These are phyloP conservation scores for Hypomyces perniciosus DNA, from an alignment of 2,329 filamentous ascomycete species.

Conservation along the genomic window DNA sequence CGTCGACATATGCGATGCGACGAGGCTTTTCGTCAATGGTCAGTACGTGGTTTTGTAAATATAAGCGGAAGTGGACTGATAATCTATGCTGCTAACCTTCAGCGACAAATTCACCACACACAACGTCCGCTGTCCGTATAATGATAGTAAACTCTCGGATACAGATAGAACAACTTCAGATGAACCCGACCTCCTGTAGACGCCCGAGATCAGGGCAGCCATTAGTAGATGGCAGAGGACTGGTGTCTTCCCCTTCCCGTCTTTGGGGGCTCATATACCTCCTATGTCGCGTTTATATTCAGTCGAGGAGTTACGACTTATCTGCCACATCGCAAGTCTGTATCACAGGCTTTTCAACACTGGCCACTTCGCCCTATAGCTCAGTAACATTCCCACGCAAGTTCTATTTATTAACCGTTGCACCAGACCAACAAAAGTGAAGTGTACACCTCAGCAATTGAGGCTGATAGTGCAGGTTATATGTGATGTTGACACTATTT, in stretches of 20 bases:
- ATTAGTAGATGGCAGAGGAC: constrained; percentile 80
- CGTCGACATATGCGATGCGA: constrained; percentile 95
- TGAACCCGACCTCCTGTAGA: constrained; percentile 73
- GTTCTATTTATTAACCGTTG: too few species aligned
- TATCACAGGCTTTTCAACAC: constrained; percentile 78
- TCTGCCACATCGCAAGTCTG: constrained; percentile 84
- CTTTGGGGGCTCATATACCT: constrained; percentile 68
- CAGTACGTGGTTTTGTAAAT: constrained; percentile 26
- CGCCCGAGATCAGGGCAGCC: constrained; percentile 72
- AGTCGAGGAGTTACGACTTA: constrained; percentile 78
- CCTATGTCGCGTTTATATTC: too few species aligned
- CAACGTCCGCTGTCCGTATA: constrained; percentile 96
- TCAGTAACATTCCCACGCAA: constrained; percentile 85
- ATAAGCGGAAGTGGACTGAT: neutral
- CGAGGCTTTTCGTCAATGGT: constrained; percentile 97
- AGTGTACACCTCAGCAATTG: too few species aligned
- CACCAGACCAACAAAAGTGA: too few species aligned
- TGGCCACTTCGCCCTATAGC: constrained; percentile 86
- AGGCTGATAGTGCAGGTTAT: too few species aligned
- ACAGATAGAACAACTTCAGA: constrained; percentile 56
- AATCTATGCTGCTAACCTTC: constrained; percentile 13
- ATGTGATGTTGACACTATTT: too few species aligned
- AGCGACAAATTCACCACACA: constrained; percentile 99
- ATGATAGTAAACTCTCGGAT: constrained; percentile 67
- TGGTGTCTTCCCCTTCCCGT: constrained; percentile 78